Evolutionary conservation across 2,329 filamentous ascomycete genomes (phyloP), one percentile per base, ranked within the genome.

Genomic region (Juglanconis oblonga): DNA sequence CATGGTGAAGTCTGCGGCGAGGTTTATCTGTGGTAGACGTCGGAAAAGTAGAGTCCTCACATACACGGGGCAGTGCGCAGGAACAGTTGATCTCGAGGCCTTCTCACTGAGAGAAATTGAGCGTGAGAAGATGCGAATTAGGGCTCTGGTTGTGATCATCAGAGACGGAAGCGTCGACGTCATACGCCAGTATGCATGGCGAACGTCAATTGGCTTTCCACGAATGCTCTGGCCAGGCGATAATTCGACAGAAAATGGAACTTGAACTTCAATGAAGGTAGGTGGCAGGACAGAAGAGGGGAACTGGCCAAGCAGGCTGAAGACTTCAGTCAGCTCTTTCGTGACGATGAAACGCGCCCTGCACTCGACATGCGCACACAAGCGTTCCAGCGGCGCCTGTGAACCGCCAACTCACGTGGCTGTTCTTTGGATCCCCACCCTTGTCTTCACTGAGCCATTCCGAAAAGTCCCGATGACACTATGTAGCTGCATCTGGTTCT

Each of bases 1-100:
- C 72, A 74, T 74, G 24, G 38, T 59, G 24, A 7, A 35, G 5
- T 45, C 24, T 17, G 48, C 55, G 14, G 35, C 42, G 9, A 42
- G 57, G 47, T 2, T 14, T 10, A 36, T 3, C 31, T 11, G 42
- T 48, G 13, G 5, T n/a, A 17, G 24, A 35, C 24, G 38, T 45
- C 10, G 10, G 29, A 45, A n/a, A n/a, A 9, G 8, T 24, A 36
- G 14, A 10, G 4, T 10, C 11, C 24, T 31, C 11, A 11, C 11
- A 38, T 8, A 38, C 11, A 24, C 5, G 40, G 5, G 0, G 49
- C 2, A 3, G 10, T 5, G 42, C 42, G 31, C 14, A 36, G 35
- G 51, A 50, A 13, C 58, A 42, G 11, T n/a, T 3, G 8, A n/a
- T 36, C 31, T 58, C 33, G 29, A 52, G 32, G 47, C 31, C 11